phyloP scores from a whole-genome alignment of 2,329 filamentous ascomycete genomes.

The Emergomyces africanus region DNA sequence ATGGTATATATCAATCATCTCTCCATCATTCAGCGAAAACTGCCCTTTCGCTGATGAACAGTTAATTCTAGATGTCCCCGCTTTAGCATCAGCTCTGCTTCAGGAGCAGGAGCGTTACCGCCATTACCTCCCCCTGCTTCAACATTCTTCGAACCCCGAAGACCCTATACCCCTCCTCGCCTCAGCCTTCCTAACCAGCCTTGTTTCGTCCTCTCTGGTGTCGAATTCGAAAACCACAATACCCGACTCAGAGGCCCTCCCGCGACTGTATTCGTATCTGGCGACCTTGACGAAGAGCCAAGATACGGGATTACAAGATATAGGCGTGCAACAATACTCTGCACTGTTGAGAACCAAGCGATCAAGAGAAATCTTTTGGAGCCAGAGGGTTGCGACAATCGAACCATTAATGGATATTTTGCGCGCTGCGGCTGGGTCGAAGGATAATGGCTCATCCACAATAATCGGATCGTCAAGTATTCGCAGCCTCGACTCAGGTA shows the following conservation, averaged over 20 bases:
- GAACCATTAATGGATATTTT: constrained; percentile 72
- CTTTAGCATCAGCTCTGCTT: constrained; percentile 63
- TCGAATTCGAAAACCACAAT: constrained; percentile 45
- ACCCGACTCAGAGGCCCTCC: constrained; percentile 63
- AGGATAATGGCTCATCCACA: constrained; percentile 51
- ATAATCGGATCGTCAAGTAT: constrained; percentile 41
- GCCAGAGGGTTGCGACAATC: constrained; percentile 73
- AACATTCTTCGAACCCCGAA: constrained; percentile 68
- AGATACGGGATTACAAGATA: constrained; percentile 86
- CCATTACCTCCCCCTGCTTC: constrained; percentile 73
- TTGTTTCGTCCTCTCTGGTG: constrained; percentile 54
- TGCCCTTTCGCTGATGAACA: background rate
- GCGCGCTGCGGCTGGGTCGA: constrained; percentile 57
- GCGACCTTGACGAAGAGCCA: constrained; percentile 70
- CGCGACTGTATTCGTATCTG: constrained; percentile 74
- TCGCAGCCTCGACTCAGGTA: constrained; percentile 50
- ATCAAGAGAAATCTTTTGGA: constrained; percentile 78
- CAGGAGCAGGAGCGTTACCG: constrained; percentile 57
- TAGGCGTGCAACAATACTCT: constrained; percentile 86
- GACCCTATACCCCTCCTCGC: constrained; percentile 83
- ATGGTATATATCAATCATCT: constrained; percentile 45
- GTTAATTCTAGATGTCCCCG: constrained; percentile 55
- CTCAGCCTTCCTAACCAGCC: constrained; percentile 68
- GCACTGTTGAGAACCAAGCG: constrained; percentile 62
- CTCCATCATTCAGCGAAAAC: background rate